Evolutionary conservation across 805 yeast genomes (phyloP), one percentile per base, ranked within the genome.

Genomic region (Scheffersomyces coipomensis): DNA sequence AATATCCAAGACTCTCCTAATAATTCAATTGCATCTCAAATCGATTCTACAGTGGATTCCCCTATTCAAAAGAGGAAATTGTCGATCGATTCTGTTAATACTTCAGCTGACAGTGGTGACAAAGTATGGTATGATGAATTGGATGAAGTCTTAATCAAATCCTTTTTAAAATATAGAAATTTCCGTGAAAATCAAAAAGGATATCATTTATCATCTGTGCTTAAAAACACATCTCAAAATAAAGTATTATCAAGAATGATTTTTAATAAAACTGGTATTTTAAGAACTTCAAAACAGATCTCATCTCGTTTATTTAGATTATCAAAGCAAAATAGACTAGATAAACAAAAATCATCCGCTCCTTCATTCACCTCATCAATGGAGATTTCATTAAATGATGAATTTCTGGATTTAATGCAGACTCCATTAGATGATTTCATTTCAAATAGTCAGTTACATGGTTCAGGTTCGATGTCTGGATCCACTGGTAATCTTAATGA

Each of bases 201-300:
- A 8, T 47, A 52, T 21, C 46, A 48, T 31, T 39, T 49, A n/a
- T 43, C 60, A 0, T 42, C 55, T 8, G 45, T 58, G 6, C 51
- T 64, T 42, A 62, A 57, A 34, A 57, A 58, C 33, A 56, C 71
- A 12, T 57, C 67, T 4, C 73, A 66, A 43, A 67, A 68, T 45
- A 68, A 66, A 41, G 60, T 66, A 11, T 50, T 69, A 31, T 64
- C 72, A 3, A 52, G 71, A 34, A 66, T 69, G 73, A 42, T 69
- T 23, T 53, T 52, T 19, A 60, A 60, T 42, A 64, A 59, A 44
- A 59, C 71, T 6, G 68, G 68, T 9, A 48, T 62, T 1, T 47
- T 53, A 26, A 55, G 72, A 39, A 57, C 68, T 2, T 57, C 71
- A 4, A 66, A 65, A 40, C 73, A 68, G 40, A 63, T 68, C 15